Conservation (phyloP, 2,329 filamentous ascomycete species). For the Scedosporium apiospermum region DNA sequence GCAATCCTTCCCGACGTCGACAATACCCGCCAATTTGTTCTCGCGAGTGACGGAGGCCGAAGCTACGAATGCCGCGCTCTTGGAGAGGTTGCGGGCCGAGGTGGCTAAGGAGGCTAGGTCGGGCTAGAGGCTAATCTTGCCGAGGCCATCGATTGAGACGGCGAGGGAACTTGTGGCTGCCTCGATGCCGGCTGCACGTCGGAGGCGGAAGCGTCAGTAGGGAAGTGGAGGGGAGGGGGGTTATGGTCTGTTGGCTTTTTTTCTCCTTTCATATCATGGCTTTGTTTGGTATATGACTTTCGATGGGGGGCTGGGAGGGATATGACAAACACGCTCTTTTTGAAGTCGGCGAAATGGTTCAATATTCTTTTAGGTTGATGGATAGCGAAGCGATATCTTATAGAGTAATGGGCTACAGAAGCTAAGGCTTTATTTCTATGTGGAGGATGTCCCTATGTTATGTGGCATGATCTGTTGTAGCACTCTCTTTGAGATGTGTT, state of each 20-base stretch:
- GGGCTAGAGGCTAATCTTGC: background rate
- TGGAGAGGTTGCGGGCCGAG: slow-evolving; percentile 4
- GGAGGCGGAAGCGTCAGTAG: background rate
- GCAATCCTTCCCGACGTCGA: slow-evolving; percentile 1
- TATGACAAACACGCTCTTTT: background rate
- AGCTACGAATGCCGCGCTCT: slow-evolving; percentile 1
- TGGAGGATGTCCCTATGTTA: too few species aligned
- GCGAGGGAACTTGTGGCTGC: background rate
- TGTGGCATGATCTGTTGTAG: too few species aligned
- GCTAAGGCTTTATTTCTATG: background rate
- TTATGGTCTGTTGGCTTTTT: too few species aligned
- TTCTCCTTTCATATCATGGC: too few species aligned
- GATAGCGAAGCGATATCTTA: background rate
- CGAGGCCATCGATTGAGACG: background rate
- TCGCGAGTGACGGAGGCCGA: slow-evolving; percentile 6
- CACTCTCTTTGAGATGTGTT: too few species aligned
- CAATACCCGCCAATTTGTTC: slow-evolving; percentile 5
- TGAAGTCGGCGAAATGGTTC: background rate
- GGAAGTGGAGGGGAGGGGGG: background rate
- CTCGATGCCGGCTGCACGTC: background rate
- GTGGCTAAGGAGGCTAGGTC: slow-evolving; percentile 2
- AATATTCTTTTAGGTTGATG: background rate
- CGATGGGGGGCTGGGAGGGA: background rate
- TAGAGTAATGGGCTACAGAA: background rate
- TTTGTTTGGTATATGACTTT: background rate